phyloP scores from a whole-genome alignment of 257 asterid species.

The Capsicum baccatum region DNA sequence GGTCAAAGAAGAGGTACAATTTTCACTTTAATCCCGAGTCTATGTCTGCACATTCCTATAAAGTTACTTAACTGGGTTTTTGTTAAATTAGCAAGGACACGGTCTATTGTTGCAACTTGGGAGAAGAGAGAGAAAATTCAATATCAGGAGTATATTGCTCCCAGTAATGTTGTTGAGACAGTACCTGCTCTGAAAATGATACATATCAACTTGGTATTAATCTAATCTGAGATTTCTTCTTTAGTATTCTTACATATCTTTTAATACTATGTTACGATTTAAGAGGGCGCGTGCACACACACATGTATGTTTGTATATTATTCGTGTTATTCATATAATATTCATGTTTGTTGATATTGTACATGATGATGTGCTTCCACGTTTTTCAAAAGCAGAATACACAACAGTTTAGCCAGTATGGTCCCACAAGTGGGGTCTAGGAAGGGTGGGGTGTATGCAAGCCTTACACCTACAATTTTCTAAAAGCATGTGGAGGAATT shows the following conservation, averaged over 20 bases:
- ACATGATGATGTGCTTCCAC: conserved; percentile 14
- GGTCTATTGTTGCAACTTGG: conserved; percentile 61
- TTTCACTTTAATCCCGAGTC: conserved; percentile 15
- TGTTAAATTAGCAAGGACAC: conserved; percentile 55
- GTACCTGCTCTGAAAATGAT: conserved; percentile 46
- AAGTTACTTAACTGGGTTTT: conserved; percentile 30
- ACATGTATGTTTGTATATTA: not conserved
- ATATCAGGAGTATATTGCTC: conserved; percentile 54
- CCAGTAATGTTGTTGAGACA: conserved; percentile 61
- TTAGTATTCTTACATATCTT: conserved; percentile 8
- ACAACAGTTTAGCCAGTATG: not conserved
- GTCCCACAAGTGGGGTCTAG: not conserved
- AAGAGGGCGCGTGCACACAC: not conserved
- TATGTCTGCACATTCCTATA: conserved; percentile 8
- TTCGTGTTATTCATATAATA: not conserved
- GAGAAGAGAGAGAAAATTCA: conserved; percentile 69
- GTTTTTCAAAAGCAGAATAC: not conserved
- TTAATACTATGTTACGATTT: conserved; percentile 9
- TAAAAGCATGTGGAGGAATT: not conserved
- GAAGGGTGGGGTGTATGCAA: not conserved
- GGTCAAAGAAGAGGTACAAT: conserved; percentile 71
- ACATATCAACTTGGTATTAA: conserved; percentile 38
- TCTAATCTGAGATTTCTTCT: conserved; percentile 24
- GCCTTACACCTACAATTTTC: not conserved
- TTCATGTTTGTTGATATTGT: not conserved